phyloP scores from a whole-genome alignment of 2,329 filamentous ascomycete species.

The Exophiala aquamarina region DNA sequence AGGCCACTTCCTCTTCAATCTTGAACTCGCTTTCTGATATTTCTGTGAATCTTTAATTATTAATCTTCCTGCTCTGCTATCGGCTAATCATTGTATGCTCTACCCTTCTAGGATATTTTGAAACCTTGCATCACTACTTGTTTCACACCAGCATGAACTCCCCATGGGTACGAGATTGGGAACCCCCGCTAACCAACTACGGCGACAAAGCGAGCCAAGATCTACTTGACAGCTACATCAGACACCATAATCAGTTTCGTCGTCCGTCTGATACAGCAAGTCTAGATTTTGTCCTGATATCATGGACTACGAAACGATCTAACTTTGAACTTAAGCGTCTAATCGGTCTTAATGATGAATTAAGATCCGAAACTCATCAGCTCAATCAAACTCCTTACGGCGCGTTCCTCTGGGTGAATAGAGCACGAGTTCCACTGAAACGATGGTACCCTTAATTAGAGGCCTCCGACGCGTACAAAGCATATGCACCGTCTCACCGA shows the following conservation, averaged over 20 bases:
- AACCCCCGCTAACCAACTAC: neutral
- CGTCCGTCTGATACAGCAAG: neutral
- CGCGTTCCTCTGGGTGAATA: neutral
- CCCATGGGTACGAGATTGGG: neutral
- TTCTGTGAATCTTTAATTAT: too few species aligned
- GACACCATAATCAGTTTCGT: neutral
- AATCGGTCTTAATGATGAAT: neutral
- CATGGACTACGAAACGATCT: neutral
- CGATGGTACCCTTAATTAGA: slow-evolving; percentile 4
- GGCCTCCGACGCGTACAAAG: slow-evolving; percentile 1
- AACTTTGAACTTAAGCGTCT: too few species aligned
- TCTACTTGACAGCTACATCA: neutral
- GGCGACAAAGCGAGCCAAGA: neutral
- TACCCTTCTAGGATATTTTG: too few species aligned
- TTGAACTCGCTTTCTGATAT: too few species aligned
- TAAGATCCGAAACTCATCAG: neutral
- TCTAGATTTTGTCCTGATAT: neutral
- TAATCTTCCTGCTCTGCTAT: too few species aligned
- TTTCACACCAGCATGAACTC: neutral
- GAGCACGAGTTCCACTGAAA: neutral
- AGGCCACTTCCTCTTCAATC: too few species aligned
- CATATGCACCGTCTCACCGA: neutral
- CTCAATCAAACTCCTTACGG: neutral
- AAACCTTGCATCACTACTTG: too few species aligned
- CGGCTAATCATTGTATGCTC: too few species aligned